phyloP scores from a whole-genome alignment of 352 stramenopile genomes.

The Blastocystis hominis region DNA sequence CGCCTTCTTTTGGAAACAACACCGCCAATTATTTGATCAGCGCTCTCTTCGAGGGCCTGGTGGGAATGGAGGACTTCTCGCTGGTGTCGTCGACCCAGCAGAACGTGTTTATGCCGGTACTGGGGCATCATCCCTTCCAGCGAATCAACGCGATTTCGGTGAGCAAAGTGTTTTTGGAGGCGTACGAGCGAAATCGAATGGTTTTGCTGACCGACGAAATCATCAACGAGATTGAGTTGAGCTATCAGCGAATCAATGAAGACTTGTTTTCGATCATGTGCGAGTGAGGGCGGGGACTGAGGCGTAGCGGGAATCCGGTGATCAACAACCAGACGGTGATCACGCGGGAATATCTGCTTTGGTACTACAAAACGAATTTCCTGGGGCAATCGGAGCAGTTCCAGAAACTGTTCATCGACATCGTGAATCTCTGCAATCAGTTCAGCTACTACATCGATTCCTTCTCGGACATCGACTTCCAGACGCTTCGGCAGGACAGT shows the following conservation, averaged over 20 bases:
- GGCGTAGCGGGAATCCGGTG: constrained; percentile 1
- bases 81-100: neutral
- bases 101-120: constrained; percentile 12
- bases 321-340: neutral
- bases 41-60: constrained; percentile 13
- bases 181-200: constrained; percentile 18
- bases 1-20: neutral
- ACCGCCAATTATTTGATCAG: neutral
- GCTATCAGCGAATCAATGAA: neutral
- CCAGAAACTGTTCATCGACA: constrained; percentile 32
- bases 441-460: constrained; percentile 53
- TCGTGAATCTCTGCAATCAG: constrained; percentile 53
- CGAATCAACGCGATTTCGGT: neutral
- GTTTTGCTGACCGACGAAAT: constrained; percentile 8
- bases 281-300: neutral
- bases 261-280: constrained; percentile 35
- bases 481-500: neutral
- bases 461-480: constrained; percentile 45
- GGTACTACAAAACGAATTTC: neutral
- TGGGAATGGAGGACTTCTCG: constrained; percentile 41
- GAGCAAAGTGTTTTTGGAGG: constrained; percentile 5
- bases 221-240: neutral
- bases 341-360: neutral
- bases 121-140: constrained; percentile 22
- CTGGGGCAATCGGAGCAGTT: neutral